Percentiles rank a stretch among this genome's conserved stretches.
phyloP scores from a whole-genome alignment of 805 yeast genomes.

The Candida piceae region DNA sequence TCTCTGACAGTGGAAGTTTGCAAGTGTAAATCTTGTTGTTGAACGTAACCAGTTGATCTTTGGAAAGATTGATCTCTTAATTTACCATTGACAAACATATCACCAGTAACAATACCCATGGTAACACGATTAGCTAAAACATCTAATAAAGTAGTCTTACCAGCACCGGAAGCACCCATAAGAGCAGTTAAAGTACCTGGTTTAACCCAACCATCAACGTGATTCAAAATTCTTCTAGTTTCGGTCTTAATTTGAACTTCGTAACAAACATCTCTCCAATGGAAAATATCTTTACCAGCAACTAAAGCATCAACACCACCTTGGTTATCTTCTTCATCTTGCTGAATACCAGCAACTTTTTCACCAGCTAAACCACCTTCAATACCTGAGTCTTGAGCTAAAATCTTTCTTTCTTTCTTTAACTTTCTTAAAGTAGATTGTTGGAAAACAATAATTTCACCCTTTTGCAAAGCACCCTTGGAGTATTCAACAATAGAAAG shows the following conservation, averaged over 20 bases:
- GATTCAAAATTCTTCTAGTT: constrained; percentile 37
- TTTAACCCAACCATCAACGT: constrained; percentile 39
- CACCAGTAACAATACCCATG: constrained; percentile 52
- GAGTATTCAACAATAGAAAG: constrained; percentile 27
- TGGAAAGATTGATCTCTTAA: constrained; percentile 44
- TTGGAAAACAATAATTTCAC: constrained; percentile 46
- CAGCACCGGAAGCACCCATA: constrained; percentile 66
- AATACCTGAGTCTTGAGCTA: constrained; percentile 26
- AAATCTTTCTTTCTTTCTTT: constrained; percentile 35
- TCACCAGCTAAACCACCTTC: constrained; percentile 23
- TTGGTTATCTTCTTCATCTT: constrained; percentile 9
- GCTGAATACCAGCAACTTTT: constrained; percentile 13
- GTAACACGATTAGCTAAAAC: constrained; percentile 47
- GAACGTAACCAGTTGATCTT: constrained; percentile 53
- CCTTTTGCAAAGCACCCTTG: constrained; percentile 24
- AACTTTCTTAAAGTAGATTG: constrained; percentile 41
- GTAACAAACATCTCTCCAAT: constrained; percentile 61
- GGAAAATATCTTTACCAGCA: constrained; percentile 44
- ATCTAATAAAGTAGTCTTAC: constrained; percentile 54
- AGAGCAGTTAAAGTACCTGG: constrained; percentile 58
- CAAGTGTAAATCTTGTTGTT: constrained; percentile 42
- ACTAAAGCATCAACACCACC: constrained; percentile 17
- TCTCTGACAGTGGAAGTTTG: constrained; percentile 49
- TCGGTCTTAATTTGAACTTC: constrained; percentile 44
- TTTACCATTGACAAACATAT: constrained; percentile 49